Base-by-base conservation (phyloP, 2,329 filamentous ascomycete genomes). In the Penicillium occitanis region DNA sequence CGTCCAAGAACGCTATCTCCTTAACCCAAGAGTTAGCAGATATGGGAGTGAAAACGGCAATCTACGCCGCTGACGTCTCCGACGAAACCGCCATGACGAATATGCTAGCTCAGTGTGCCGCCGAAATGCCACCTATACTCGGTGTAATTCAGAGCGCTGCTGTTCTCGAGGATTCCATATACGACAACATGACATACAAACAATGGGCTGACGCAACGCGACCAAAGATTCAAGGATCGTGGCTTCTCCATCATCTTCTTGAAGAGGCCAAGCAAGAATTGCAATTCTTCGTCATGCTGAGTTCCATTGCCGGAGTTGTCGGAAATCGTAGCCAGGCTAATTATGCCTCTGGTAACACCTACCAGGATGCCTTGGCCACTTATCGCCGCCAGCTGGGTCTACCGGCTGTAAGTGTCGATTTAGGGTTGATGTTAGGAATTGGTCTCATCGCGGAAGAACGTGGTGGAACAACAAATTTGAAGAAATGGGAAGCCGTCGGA, bases 161-260 rank as follows among this genome's bases (percentile, higher is more conserved):
- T 73, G 73, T 80, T 5, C 67, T 81, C 0, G 55, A 71, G 1
- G 79, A 81, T 51, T 69, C 64, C 1, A 61, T 73, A 1, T 78
- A 81, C 37, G 61, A 67, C 7, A 70, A 79, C 13, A 73, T 79
- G 63, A 66, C 72, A 4, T 70, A 69, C 17, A 73, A 78, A 0
- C 67, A 73, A 2, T 68, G 80, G 28, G 62, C 71, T 1, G 67
- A 70, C 8, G 73, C 73, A 0, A 67, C 76, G 0, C 65, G 68
- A 0, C 80, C 80, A 1, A 83, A 82, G 70, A 75, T 82, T 1
- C 64, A 76, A 0, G 81, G 81, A 0, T 73, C 69, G 3, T 62
- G 68, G 2, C 63, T 62, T 25, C 66, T 74, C 1, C 71, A 72
- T 46, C 65, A 69, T 42, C 17, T 63, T 17, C 75, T 74, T 60